Conservation (phyloP, 1,284 basidiomycete genomes). For the Amylostereum chailletii region DNA sequence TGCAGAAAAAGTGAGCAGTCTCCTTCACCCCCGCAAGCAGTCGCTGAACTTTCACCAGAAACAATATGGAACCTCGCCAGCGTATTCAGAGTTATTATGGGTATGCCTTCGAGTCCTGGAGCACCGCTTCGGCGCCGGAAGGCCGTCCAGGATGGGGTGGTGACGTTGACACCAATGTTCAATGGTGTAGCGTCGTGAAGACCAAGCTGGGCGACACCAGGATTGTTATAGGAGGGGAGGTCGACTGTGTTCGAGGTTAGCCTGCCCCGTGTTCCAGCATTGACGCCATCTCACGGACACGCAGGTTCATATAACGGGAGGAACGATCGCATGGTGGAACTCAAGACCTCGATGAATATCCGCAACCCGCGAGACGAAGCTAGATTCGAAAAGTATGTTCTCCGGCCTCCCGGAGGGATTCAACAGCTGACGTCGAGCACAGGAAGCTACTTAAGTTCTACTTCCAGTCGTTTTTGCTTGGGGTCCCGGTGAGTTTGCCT, state of each 20-base stretch:
- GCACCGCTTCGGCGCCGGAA: conserved; percentile 42
- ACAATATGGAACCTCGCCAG: conserved; percentile 51
- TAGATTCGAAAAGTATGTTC: conserved; percentile 73
- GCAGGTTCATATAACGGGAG: conserved; percentile 49
- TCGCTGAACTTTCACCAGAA: conserved; percentile 29
- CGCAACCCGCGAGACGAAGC: conserved; percentile 59
- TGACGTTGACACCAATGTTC: conserved; percentile 88
- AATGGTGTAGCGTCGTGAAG: conserved; percentile 93
- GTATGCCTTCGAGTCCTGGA: conserved; percentile 85
- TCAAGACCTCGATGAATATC: conserved; percentile 88
- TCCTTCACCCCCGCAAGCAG: conserved; percentile 10
- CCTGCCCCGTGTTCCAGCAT: conserved; percentile 4
- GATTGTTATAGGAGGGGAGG: conserved; percentile 90
- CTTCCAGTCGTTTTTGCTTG: conserved; percentile 90
- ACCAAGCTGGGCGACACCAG: conserved; percentile 78
- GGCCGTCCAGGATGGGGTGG: conserved; percentile 64
- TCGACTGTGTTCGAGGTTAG: conserved; percentile 84
- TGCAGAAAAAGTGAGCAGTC: conserved; percentile 53
- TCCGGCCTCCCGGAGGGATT: neutral
- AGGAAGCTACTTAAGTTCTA: conserved; percentile 92
- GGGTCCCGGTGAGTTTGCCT: conserved; percentile 66
- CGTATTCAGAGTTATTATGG: conserved; percentile 63
- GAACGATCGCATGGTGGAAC: conserved; percentile 72
- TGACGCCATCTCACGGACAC: neutral
- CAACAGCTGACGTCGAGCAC: neutral